A percentile compares a stretch with the other conserved stretches of the same genome.
phyloP scores from a whole-genome alignment of 73 alveolate species.

The Diophrys appendiculata region DNA sequence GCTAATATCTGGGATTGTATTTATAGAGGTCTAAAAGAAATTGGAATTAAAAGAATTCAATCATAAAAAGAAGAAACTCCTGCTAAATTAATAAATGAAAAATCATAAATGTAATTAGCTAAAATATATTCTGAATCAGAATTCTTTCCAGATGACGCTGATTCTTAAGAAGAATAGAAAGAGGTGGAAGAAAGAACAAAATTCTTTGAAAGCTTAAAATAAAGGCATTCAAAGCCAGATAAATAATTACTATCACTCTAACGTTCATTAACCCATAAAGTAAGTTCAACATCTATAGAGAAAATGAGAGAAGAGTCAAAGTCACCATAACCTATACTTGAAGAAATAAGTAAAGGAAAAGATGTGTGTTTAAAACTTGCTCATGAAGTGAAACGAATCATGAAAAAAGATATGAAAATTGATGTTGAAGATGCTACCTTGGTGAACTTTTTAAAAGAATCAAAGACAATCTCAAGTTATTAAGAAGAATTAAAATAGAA shows the following conservation, averaged over 20 bases:
- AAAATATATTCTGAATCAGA: neutral
- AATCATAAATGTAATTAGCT: neutral
- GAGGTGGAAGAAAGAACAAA: no score
- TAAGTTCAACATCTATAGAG: no score
- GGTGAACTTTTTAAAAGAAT: neutral
- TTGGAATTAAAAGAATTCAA: neutral
- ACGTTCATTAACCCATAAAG: no score
- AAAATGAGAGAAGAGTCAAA: no score
- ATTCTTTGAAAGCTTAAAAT: no score
- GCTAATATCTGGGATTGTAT: constrained; percentile 13
- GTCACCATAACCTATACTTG: no score
- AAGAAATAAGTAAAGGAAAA: neutral
- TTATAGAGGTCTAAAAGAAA: neutral
- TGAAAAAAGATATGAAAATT: neutral
- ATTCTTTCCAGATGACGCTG: neutral
- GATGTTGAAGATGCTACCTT: constrained; percentile 6
- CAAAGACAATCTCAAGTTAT: neutral
- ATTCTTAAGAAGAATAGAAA: neutral
- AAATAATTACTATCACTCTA: no score
- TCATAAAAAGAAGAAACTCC: neutral
- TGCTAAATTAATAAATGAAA: neutral
- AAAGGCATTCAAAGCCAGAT: no score
- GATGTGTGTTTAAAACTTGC: neutral
- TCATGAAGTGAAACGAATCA: neutral
- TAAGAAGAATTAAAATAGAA: neutral